Conservation (phyloP, 2,329 filamentous ascomycete species). For the Waltergamsia citrina region DNA sequence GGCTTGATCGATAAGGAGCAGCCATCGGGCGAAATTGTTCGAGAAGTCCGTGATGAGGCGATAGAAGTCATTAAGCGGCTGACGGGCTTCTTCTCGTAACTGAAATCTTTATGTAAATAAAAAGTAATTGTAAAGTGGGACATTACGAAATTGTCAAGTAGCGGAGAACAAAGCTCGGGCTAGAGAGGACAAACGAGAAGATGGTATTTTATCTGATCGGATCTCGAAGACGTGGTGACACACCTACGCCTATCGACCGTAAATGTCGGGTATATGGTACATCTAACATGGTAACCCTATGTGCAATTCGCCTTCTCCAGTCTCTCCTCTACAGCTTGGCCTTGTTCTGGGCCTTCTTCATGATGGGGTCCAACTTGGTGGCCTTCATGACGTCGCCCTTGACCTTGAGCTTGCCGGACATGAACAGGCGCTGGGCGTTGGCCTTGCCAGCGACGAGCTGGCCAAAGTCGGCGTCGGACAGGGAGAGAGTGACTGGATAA, state of each 20-base stretch:
- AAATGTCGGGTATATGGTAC: no score
- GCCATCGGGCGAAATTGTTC: constrained; percentile 32
- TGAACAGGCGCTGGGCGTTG: constrained; percentile 92
- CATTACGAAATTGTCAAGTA: no score
- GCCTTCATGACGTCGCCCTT: constrained; percentile 99
- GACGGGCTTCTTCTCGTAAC: no score
- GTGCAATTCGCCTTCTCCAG: background rate
- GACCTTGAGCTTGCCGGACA: constrained; percentile 97
- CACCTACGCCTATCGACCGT: background rate
- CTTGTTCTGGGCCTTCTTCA: constrained; percentile 79
- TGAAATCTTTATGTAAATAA: no score
- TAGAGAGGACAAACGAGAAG: no score
- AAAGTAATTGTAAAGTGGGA: no score
- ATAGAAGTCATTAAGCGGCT: constrained; percentile 16
- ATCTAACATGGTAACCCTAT: background rate
- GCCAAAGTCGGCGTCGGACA: constrained; percentile 81
- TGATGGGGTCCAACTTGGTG: constrained; percentile 87
- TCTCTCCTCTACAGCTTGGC: constrained; percentile 62
- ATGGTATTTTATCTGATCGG: no score
- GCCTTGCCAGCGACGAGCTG: constrained; percentile 78
- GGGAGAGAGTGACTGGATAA: constrained; percentile 68
- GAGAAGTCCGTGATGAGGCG: constrained; percentile 26
- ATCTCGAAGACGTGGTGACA: background rate
- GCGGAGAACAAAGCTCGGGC: no score
- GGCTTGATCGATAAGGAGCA: constrained; percentile 31